phyloP scores from a whole-genome alignment of 768 basidiomycete genomes.

The Artomyces pyxidatus region DNA sequence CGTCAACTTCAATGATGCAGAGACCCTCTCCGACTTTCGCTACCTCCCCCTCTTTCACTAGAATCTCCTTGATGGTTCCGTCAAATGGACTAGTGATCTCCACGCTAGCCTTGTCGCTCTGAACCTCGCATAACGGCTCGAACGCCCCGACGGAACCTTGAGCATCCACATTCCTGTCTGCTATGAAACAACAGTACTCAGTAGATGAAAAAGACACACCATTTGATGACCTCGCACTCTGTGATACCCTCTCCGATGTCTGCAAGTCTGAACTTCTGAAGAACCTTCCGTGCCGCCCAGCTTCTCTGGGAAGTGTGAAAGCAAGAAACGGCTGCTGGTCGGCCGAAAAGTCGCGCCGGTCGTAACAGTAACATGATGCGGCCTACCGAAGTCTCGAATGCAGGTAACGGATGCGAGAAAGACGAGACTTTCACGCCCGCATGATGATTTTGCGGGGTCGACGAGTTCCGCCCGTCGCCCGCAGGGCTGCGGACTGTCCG shows the following conservation, averaged over 20 bases:
- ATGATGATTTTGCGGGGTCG: no score
- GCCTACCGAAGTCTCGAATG: no score
- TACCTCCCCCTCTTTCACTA: slow-evolving; percentile 75
- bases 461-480: no score
- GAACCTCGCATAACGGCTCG: slow-evolving; percentile 74
- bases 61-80: slow-evolving; percentile 60
- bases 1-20: slow-evolving; percentile 76
- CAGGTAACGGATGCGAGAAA: no score
- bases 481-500: no score
- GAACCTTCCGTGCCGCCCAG: slow-evolving; percentile 27
- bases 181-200: not conserved
- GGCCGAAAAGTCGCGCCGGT: slow-evolving; percentile 2
- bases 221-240: slow-evolving; percentile 83
- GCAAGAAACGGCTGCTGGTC: not conserved
- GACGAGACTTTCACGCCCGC: no score
- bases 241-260: slow-evolving; percentile 91
- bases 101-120: slow-evolving; percentile 86
- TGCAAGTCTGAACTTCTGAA: slow-evolving; percentile 68
- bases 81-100: slow-evolving; percentile 87
- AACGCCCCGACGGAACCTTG: slow-evolving; percentile 48
- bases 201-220: slow-evolving; percentile 38
- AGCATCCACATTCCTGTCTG: slow-evolving; percentile 54
- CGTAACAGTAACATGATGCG: no score
- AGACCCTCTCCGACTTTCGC: slow-evolving; percentile 76
- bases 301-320: slow-evolving; percentile 30